Base-by-base conservation (phyloP, 225 moss, liverwort and hornwort species). In the Antitrichia curtipendula region DNA sequence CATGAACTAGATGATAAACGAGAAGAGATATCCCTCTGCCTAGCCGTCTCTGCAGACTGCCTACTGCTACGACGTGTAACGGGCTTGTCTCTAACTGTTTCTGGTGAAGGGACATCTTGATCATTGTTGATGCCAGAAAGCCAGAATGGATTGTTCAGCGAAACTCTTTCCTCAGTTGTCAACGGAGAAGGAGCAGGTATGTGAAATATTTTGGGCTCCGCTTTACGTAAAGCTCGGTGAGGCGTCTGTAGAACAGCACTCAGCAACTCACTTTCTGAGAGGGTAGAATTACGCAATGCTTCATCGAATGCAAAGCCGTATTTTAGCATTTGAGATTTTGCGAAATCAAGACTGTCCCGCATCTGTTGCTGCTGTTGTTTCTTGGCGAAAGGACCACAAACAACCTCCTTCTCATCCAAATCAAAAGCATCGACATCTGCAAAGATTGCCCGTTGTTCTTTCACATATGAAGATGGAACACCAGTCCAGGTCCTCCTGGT, bases 341-440 rank as follows among this genome's bases (percentile, higher is more conserved):
- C 89, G 71, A 82, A 89, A 79, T 94, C 92, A 41, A 91, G 88
- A 68, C 92, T 93, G 58, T 89, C 90, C 76, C 92, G 91, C 83
- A 89, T 85, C 66, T 84, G 85, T 86, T 82, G 90, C 76, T 90
- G 93, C 85, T 88, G 93, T 56, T 82, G 89, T 82, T 90, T 93
- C 90, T 90, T 86, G 40, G 90, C 85, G 89, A 90, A 87, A 89
- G 91, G 89, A 88, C 91, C 85, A 84, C 81, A 95, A 78, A 86
- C 90, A 80, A 92, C 92, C 85, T 96, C 96, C 89, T 96, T 95
- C 36, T 93, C 95, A 85, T 95, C 96, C 88, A 99, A 90, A 78
- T 96, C 91, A 90, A 96, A 99, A 70, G 99, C 94, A 92, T 99
- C 99, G 70, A 99, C 93, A 76, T 95, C 97, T 38, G 96, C 95